A percentile compares a stretch with the other conserved stretches of the same genome.
phyloP scores from a whole-genome alignment of 208 protist genomes.

The Paratrypanosoma confusum region DNA sequence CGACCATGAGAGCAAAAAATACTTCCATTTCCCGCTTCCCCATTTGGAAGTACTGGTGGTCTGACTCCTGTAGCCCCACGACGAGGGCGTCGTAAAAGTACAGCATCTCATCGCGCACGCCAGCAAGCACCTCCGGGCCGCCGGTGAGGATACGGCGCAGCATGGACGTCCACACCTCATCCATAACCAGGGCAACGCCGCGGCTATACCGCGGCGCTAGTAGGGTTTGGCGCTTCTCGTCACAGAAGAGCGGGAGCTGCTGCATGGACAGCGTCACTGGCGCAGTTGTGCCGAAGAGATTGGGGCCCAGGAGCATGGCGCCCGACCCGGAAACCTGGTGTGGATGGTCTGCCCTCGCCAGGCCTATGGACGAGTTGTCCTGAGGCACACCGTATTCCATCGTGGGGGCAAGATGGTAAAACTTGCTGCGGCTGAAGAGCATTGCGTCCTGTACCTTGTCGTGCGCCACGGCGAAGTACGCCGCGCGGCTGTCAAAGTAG shows the following conservation, averaged over 20 bases:
- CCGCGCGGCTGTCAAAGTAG: background rate
- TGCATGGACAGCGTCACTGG: background rate
- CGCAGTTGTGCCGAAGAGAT: background rate
- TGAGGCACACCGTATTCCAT: too few relatives aligned
- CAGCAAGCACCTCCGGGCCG: background rate
- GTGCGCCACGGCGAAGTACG: conserved; percentile 3
- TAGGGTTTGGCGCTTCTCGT: background rate
- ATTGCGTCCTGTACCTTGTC: conserved; percentile 7
- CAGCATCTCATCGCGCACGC: conserved; percentile 1
- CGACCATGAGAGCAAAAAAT: background rate
- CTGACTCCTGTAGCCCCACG: conserved; percentile 5
- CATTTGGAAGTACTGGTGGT: background rate
- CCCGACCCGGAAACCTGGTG: background rate
- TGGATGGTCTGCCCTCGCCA: conserved; percentile 1
- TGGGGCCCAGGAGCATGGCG: background rate
- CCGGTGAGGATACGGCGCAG: conserved; percentile 4
- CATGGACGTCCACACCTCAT: conserved; percentile 8
- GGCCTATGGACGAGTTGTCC: too few relatives aligned
- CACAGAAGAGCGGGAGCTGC: conserved; percentile 6
- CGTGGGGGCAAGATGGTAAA: too few relatives aligned
- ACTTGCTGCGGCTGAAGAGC: conserved; percentile 12
- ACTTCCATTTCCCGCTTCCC: background rate
- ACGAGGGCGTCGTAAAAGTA: background rate
- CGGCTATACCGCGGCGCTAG: conserved; percentile 2
- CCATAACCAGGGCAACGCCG: conserved; percentile 8